phyloP scores from a whole-genome alignment of 306 rosid genomes.

The barrel medic (Medicago truncatula) region MtrunA17r5.0-ANR NC_053042.1:28885501-28886000 shows the following conservation, averaged over 20 bases:
- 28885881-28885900: background rate
- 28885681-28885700: background rate
- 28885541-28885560: background rate
- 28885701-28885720: background rate
- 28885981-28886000: background rate
- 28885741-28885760: background rate
- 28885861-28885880: background rate
- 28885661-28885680: slow-evolving; percentile 1
- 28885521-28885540: too few species aligned
- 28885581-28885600: background rate
- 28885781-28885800: slow-evolving; percentile 4
- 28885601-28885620: background rate
- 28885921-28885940: background rate
- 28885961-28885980: background rate
- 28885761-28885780: background rate
- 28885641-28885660: slow-evolving; percentile 8
- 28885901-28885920: background rate
- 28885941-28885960: background rate
- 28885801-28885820: background rate
- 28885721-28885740: slow-evolving; percentile 7
- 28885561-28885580: background rate
- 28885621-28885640: background rate
- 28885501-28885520: too few species aligned
- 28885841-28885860: background rate
- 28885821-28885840: slow-evolving; percentile 4